Conservation (phyloP, 139 green algal species). For the Volvox africanus region DNA sequence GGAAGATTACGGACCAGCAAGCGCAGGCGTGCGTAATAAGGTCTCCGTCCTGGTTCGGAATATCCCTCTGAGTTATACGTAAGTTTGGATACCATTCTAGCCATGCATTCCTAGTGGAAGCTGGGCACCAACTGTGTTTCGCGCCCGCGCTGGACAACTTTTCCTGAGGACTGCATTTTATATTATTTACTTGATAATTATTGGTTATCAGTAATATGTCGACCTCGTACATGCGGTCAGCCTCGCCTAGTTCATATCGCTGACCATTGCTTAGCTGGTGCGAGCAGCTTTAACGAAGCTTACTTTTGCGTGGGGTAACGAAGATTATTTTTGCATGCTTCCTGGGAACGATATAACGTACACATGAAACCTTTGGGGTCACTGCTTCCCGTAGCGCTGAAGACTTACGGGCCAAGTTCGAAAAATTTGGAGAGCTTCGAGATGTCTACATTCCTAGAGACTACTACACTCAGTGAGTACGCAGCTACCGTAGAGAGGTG, state of each 20-base stretch:
- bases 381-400: conserved; percentile 47
- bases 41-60: conserved; percentile 35
- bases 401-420: conserved; percentile 78
- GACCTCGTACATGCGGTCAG: not conserved
- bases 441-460: conserved; percentile 88
- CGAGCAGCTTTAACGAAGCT: not conserved
- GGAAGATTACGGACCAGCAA: conserved; percentile 15
- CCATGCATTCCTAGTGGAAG: not conserved
- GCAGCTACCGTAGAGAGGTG: not conserved
- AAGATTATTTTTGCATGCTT: no score
- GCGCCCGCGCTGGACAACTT: not conserved
- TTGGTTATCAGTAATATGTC: not conserved
- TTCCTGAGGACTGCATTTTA: not conserved
- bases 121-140: not conserved
- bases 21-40: conserved; percentile 23
- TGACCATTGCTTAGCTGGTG: not conserved
- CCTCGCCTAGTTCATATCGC: not conserved
- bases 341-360: not conserved
- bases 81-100: not conserved
- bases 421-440: conserved; percentile 67
- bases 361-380: not conserved
- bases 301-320: no score
- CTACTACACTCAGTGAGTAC: conserved; percentile 73
- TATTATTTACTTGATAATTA: not conserved
- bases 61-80: conserved; percentile 32